phyloP scores from a whole-genome alignment of 768 basidiomycete species.

The Rhizopogon vinicolor region DNA sequence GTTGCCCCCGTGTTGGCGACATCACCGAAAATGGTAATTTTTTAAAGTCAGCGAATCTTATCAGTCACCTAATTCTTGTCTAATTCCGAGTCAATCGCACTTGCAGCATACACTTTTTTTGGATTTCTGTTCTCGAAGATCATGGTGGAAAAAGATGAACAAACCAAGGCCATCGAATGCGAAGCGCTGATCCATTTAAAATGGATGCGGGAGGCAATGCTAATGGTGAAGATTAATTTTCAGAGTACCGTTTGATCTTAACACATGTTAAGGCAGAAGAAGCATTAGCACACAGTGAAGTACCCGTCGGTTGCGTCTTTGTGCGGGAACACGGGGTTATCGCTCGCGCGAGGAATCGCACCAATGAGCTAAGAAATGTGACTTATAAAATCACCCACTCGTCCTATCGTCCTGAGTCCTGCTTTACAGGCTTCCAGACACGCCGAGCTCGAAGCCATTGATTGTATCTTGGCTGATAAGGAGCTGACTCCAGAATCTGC shows the following conservation, averaged over 20 bases:
- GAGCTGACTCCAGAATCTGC: conserved; percentile 44
- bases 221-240: conserved; percentile 52
- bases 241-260: conserved; percentile 1
- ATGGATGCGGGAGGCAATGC: conserved; percentile 84
- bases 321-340: conserved; percentile 75
- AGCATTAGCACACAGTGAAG: conserved; percentile 80
- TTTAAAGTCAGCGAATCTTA: not conserved
- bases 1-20: too few relatives aligned
- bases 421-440: conserved; percentile 82
- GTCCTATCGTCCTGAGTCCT: conserved; percentile 1
- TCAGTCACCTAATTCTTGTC: not conserved
- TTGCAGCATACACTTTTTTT: not conserved
- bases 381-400: conserved; percentile 11
- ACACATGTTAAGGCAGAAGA: conserved; percentile 65
- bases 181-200: conserved; percentile 29
- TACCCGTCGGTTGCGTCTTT: conserved; percentile 96
- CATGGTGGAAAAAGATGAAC: not conserved
- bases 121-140: not conserved
- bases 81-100: too few relatives aligned
- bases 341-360: conserved; percentile 86
- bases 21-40: too few relatives aligned
- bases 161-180: not conserved
- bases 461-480: conserved; percentile 68
- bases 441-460: conserved; percentile 96
- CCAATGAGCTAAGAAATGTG: conserved; percentile 92